These are phyloP conservation scores for Ophiostoma montium DNA, from an alignment of 2,329 filamentous ascomycete genomes.

Conservation along the genomic window DNA sequence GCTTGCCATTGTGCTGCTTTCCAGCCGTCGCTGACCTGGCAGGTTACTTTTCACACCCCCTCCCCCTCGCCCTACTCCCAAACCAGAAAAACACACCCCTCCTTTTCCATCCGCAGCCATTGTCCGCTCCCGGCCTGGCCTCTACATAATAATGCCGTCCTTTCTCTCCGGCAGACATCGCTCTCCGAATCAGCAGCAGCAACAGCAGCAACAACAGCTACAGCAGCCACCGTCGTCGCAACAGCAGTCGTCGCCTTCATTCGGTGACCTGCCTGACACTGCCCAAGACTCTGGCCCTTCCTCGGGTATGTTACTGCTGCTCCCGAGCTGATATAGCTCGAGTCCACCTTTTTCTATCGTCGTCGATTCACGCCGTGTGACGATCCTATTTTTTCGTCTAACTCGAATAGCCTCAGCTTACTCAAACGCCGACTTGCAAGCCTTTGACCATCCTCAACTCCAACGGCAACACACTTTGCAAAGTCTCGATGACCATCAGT, in stretches of 20 bases:
- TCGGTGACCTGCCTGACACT: slow-evolving; percentile 27
- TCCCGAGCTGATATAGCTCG: not conserved
- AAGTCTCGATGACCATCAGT: slow-evolving; percentile 6
- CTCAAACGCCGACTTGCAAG: slow-evolving; percentile 8
- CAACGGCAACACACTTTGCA: not conserved
- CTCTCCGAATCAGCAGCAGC: slow-evolving; percentile 28
- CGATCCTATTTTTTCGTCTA: not conserved
- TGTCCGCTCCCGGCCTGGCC: slow-evolving; percentile 3
- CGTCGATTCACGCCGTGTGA: not conserved
- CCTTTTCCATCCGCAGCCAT: slow-evolving; percentile 3
- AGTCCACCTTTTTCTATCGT: not conserved
- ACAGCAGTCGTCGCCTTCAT: slow-evolving; percentile 23
- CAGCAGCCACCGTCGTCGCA: slow-evolving; percentile 19
- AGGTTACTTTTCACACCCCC: slow-evolving; percentile 5
- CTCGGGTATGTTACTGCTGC: slow-evolving; percentile 1
- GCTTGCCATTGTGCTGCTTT: slow-evolving; percentile 5
- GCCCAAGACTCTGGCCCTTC: slow-evolving; percentile 9
- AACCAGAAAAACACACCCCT: slow-evolving; percentile 4
- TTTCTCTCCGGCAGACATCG: slow-evolving; percentile 40
- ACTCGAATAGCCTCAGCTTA: slow-evolving; percentile 7
- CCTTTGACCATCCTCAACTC: slow-evolving; percentile 8
- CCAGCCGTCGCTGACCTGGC: slow-evolving; percentile 2
- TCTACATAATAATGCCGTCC: slow-evolving; percentile 33
- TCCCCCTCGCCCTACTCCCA: slow-evolving; percentile 3
- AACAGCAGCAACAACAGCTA: slow-evolving; percentile 18